Base-by-base conservation (phyloP, 306 rosid genomes). In the Quercus ilex region DNA sequence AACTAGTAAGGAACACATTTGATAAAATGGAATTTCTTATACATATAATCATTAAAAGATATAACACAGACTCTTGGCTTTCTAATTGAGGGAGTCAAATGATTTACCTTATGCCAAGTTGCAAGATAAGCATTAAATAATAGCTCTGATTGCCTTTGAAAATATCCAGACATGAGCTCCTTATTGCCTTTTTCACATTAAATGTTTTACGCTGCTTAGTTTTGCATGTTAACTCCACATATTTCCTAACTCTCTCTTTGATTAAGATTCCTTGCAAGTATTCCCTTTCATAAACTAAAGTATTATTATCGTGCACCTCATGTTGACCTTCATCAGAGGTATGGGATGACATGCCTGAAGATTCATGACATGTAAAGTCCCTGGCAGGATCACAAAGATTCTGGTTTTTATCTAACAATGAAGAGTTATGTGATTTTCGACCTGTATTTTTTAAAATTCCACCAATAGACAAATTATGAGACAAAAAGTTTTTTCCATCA, bases 221-320 rank as follows among this genome's bases (percentile, higher is more conserved):
- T 80, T 86, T 85, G 57, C 53, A 73, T 31, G 85, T 41, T 53
- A 75, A 70, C 78, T 82, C 97, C 7, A 88, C 74, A 76, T 56
- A 75, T 35, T 79, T 82, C 79, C 84, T 83, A 26, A 67, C 21
- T 87, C 84, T 89, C 89, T 95, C 99, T 83, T 82, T 85, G 19
- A 84, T 91, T 57, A 95, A 80, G 78, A 95, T 98, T 82, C 98
- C 99, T 84, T 93, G 99, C 91, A 93, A 80, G 76, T 95, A 95
- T 80, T 95, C 99, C 86, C 97, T 87, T 81, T 90, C 99, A 11
- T 82, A 90, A 72, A 88, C 89, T 31, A 78, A 55, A 77, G 25
- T 23, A 70, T 70, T 73, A 18, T 9, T 71, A 77, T 76, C 88
- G 14, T 62, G 85, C 14, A 57, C 78, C 78, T 84, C 92, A 59